A percentile compares a stretch with the other conserved stretches of the same genome.
These are phyloP conservation scores for Aureobasidium sp. DNA, from an alignment of 2,329 filamentous ascomycete species.

Conservation along the genomic window DNA sequence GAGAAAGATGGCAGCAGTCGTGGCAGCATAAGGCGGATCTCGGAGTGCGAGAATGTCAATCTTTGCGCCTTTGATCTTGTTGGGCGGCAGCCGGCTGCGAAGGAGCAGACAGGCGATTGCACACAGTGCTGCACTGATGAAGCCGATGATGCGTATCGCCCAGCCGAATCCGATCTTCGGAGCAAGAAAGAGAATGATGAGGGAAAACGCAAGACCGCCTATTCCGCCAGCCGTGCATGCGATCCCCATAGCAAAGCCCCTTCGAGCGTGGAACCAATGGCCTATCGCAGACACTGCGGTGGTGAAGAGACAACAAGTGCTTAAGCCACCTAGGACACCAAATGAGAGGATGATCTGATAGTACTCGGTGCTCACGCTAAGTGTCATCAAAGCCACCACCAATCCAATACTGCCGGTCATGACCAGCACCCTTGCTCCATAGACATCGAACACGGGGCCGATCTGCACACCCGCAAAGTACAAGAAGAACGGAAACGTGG, in stretches of 20 bases:
- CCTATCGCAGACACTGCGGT: conserved; percentile 70
- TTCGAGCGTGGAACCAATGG: conserved; percentile 69
- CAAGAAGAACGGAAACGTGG: conserved; percentile 24
- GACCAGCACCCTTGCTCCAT: conserved; percentile 58
- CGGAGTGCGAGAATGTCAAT: background rate
- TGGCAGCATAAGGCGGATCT: conserved; percentile 15
- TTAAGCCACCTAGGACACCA: conserved; percentile 65
- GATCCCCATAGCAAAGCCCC: conserved; percentile 73
- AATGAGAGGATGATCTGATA: conserved; percentile 79
- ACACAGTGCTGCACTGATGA: conserved; percentile 34
- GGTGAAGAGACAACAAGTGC: conserved; percentile 72
- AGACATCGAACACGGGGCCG: conserved; percentile 34
- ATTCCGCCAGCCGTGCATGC: conserved; percentile 59
- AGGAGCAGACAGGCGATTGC: conserved; percentile 35
- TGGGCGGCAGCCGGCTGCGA: conserved; percentile 35
- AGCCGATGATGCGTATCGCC: conserved; percentile 39
- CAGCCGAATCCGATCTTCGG: conserved; percentile 38
- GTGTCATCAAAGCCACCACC: conserved; percentile 33
- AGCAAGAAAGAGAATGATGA: conserved; percentile 37
- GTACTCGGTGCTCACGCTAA: conserved; percentile 53
- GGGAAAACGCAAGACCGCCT: conserved; percentile 40
- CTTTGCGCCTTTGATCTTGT: background rate
- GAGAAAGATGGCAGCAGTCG: conserved; percentile 28
- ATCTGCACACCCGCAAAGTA: conserved; percentile 25
- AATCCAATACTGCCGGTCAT: conserved; percentile 58